A percentile compares a stretch with the other conserved stretches of the same genome.
phyloP scores from a whole-genome alignment of 148 eudicot species.

The Rhododendron williamsianum region DNA sequence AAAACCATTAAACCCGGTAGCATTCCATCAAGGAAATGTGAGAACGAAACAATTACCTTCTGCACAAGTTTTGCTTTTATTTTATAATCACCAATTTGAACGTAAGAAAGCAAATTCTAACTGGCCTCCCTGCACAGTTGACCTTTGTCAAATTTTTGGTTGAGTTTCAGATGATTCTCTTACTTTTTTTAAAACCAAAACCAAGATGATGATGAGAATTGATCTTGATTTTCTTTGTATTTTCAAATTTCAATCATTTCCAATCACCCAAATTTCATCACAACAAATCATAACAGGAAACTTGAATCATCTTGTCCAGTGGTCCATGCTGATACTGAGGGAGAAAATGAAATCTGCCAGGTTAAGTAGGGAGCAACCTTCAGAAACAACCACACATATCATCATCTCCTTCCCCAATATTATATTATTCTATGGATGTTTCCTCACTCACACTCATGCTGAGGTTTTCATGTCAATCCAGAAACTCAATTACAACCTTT shows the following conservation, averaged over 20 bases:
- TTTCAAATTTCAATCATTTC: not conserved
- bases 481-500: not conserved
- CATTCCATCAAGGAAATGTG: not conserved
- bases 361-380: not conserved
- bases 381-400: not conserved
- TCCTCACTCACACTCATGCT: not conserved
- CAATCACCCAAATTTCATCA: not conserved
- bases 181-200: not conserved
- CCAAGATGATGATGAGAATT: not conserved
- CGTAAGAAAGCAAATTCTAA: not conserved
- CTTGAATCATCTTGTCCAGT: not conserved
- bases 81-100: not conserved
- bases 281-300: not conserved
- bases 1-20: not conserved
- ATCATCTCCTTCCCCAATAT: not conserved
- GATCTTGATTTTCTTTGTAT: not conserved
- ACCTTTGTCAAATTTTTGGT: not conserved
- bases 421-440: not conserved
- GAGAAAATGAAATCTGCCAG: not conserved
- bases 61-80: not conserved
- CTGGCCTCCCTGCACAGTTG: not conserved
- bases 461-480: not conserved
- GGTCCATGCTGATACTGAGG: not conserved
- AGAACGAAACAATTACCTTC: not conserved
- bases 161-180: not conserved